These are phyloP conservation scores for Mycena rosella DNA, from an alignment of 768 basidiomycete species.

Conservation along the genomic window DNA sequence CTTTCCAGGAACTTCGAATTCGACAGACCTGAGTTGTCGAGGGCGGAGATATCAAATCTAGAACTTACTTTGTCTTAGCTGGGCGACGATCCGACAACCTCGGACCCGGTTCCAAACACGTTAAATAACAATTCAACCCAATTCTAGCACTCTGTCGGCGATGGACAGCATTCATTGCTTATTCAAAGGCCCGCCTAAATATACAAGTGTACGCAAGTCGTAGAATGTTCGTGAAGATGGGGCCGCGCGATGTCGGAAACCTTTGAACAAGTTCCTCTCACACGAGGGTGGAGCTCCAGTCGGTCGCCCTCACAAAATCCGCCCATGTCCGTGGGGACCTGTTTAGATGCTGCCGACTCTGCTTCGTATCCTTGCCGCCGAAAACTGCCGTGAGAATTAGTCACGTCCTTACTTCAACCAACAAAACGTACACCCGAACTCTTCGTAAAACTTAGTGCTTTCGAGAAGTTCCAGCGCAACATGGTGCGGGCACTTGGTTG, in stretches of 20 bases:
- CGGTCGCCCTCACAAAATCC: constrained; percentile 18
- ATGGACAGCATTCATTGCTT: too few relatives aligned
- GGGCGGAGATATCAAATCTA: too few relatives aligned
- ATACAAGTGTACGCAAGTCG: too few relatives aligned
- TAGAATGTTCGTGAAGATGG: too few relatives aligned
- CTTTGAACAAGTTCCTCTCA: not conserved
- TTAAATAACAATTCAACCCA: too few relatives aligned
- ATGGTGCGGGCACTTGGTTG: not conserved
- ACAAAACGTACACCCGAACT: constrained; percentile 24
- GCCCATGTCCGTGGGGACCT: constrained; percentile 17
- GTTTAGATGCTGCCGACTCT: constrained; percentile 3
- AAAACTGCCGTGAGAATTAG: not conserved
- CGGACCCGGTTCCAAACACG: not conserved
- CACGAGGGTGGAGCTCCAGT: constrained; percentile 19
- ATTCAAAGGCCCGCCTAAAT: too few relatives aligned
- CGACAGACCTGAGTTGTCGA: not conserved
- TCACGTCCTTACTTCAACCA: not conserved
- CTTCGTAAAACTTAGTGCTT: constrained; percentile 11
- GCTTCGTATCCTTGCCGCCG: constrained; percentile 6
- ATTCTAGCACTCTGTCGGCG: too few relatives aligned
- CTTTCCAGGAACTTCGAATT: constrained; percentile 29
- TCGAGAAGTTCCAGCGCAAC: constrained; percentile 16
- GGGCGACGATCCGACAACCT: not conserved
- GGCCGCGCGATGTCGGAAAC: too few relatives aligned
- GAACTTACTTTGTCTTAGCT: constrained; percentile 14